Base-by-base conservation (phyloP, 2,329 filamentous ascomycete genomes). In the Alternaria sp. region DNA sequence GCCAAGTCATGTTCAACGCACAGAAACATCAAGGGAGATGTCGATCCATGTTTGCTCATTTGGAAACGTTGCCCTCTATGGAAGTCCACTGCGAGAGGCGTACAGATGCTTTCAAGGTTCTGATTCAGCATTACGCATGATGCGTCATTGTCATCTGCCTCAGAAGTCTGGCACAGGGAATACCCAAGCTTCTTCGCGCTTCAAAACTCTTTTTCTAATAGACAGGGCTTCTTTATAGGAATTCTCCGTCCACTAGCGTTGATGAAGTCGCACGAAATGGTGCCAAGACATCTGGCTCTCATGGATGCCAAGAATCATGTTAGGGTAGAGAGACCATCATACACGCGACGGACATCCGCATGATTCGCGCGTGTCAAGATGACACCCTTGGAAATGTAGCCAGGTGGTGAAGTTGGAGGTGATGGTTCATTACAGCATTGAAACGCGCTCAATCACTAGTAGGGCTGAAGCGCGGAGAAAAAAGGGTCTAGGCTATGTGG, bases 401-500 rank as follows among this genome's bases (percentile, higher is more conserved):
- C 36, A n/a, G n/a, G 46, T 36, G 32, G 46, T 26, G 8, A 36
- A 11, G 20, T 36, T 12, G 30, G 11, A 36, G 46, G 46, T 49
- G 30, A 38, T 18, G 30, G 32, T 41, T 16, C 52, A 30, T 26
- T 38, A 39, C 24, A 14, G 24, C 7, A 5, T 36, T 49, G 30
- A 49, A 20, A 18, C 46, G 22, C 14, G 46, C 32, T 36, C 34
- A 8, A 16, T 48, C 24, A 41, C 24, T 30, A n/a, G 18, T 62
- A 70, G 67, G 64, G 65, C 67, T 67, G 65, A 65, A 42, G n/a
- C 28, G 38, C 16, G 46, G 52, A 55, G 52, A 56, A 48, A 41
- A 59, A 56, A 54, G 57, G 57, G 61, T 63, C 59, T 30, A 54
- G 51, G 44, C 47, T 7, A 16, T 26, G 58, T 57, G 65, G 64